Evolutionary conservation across 257 asterid genomes (phyloP).

Genomic region (Echites panduratus): DNA sequence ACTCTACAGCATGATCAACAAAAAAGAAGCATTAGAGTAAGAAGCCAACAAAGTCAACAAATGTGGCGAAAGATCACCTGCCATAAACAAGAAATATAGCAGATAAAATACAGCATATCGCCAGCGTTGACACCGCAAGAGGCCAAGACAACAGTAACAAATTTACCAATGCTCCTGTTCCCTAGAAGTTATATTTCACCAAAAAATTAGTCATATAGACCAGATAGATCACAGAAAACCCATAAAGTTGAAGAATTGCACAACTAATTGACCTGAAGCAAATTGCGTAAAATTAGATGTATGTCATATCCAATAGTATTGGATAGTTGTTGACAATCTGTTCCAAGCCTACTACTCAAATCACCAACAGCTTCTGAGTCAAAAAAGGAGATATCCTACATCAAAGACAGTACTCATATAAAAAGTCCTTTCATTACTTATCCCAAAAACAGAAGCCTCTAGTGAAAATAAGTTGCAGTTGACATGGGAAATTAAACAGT

Average conservation of each 20-base stretch:
- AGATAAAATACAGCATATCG: slow-evolving; percentile 62
- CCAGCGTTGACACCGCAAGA: slow-evolving; percentile 74
- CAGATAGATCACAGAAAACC: slow-evolving; percentile 6
- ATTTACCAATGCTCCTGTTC: slow-evolving; percentile 80
- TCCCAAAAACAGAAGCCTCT: background rate
- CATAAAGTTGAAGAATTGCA: background rate
- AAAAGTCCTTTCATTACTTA: slow-evolving; percentile 11
- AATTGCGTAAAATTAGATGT: slow-evolving; percentile 73
- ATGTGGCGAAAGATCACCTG: slow-evolving; percentile 50
- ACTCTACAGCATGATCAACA: background rate
- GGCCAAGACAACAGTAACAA: slow-evolving; percentile 83
- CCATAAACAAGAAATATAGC: slow-evolving; percentile 82
- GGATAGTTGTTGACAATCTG: slow-evolving; percentile 99
- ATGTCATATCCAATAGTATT: slow-evolving; percentile 93
- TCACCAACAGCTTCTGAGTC: slow-evolving; percentile 95
- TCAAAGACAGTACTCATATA: background rate
- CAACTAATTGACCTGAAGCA: slow-evolving; percentile 66
- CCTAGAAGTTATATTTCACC: slow-evolving; percentile 31
- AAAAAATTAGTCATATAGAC: slow-evolving; percentile 19
- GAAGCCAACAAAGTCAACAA: background rate
- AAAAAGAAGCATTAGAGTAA: background rate
- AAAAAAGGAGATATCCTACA: slow-evolving; percentile 87
- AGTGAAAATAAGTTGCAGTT: slow-evolving; percentile 4
- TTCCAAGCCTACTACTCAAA: slow-evolving; percentile 97
- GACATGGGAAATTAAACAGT: background rate